Evolutionary conservation across 148 eudicot genomes (phyloP).

Genomic region (Rhododendron williamsianum): DNA sequence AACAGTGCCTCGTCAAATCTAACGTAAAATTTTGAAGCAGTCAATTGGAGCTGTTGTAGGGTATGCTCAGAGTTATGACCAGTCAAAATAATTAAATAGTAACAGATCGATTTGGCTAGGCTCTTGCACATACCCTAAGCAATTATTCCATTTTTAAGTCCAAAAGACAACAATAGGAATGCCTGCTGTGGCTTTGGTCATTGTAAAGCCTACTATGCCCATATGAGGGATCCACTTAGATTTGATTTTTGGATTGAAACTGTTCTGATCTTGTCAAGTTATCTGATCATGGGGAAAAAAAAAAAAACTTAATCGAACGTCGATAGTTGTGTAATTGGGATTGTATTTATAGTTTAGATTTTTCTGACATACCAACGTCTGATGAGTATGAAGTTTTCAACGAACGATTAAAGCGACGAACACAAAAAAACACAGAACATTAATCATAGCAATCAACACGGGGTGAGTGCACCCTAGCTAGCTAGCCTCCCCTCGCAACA

Average conservation of each 20-base stretch:
- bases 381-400: not conserved
- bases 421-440: not conserved
- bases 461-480: too few species aligned
- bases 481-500: not conserved
- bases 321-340: not conserved
- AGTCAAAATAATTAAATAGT: not conserved
- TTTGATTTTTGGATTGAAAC: not conserved
- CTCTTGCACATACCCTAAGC: not conserved
- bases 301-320: too few species aligned
- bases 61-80: not conserved
- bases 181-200: not conserved
- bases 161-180: not conserved
- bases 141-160: too few species aligned
- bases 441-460: not conserved
- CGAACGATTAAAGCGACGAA: not conserved
- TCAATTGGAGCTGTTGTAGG: too few species aligned
- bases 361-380: not conserved
- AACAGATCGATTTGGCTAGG: not conserved
- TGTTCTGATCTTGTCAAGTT: not conserved
- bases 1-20: too few species aligned
- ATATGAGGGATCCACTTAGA: not conserved
- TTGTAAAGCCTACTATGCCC: not conserved
- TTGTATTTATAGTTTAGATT: not conserved
- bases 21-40: too few species aligned
- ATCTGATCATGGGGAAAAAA: too few species aligned